Evolutionary conservation across 768 basidiomycete genomes (phyloP), one percentile per base, ranked within the genome.

Genomic region (Crassisporium funariophilum): DNA sequence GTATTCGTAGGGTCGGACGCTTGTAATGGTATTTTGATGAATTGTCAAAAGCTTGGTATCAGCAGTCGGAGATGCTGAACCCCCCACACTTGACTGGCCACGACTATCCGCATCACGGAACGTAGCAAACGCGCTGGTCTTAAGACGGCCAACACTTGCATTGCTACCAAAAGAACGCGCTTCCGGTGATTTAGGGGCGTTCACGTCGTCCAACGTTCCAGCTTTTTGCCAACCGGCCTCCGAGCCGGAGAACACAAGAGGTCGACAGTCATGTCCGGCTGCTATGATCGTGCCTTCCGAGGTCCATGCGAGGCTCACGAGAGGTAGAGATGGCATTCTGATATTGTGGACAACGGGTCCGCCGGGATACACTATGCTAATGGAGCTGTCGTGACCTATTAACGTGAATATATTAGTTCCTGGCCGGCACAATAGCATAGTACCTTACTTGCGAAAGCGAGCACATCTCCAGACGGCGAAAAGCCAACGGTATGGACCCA

Each of bases 11-110:
- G 89, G 72, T 46, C 93, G 73, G 31, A 98, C 76, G 55, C 77
- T 86, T n/a, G 93, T 98, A 68, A 99, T 97, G 27, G 95, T 97
- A 73, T 99, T 99, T 77, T 98, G 97, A 63, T 98, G 97, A 40
- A 97, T 79, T 11, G 97, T 98, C 59, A 79, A 71, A 41, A 95
- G 69, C 62, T 95, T 91, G 3, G 88, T 90, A 59, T 88, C 84
- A 4, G 66, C 63, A 16, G 54, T 55, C n/a, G 57, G 41, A 7
- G 62, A 53, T 6, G 55, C 61, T 16, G 59, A 47, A 7, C 67
- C 66, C 22, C 64, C 46, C 19, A 60, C 55, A 36, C 55, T 56
- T 24, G 68, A 68, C 50, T 79, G 76, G 15, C 79, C 92, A 40
- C 94, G 84, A 44, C 78, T 82, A 62, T 98, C 97, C 13, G 97